Evolutionary conservation across 129 eudicot species (phyloP), one percentile per base, ranked within the genome.

Genomic region (Pulicaria dysenterica): DNA sequence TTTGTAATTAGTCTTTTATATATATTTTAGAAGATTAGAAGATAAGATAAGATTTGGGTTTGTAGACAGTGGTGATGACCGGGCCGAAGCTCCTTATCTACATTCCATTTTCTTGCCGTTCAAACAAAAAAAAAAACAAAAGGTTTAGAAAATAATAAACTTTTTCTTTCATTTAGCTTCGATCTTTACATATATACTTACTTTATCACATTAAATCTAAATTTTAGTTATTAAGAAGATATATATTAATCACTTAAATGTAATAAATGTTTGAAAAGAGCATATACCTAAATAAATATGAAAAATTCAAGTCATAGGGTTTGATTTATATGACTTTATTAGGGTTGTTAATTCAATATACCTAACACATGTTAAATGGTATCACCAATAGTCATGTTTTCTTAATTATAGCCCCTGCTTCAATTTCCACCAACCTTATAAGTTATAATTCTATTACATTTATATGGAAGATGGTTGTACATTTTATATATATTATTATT

Each of bases 321-420:
- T 24, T 56, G 70, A 73, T 73, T 48, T 61, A 67, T 58, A 76
- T 46, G 68, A 67, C 76, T 77, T 77, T 62, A 69, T 77, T 77
- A 70, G 81, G 56, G 81, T 63, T 42, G 68, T 77, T 60, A 71
- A 50, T 57, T 69, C 76, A 70, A 77, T 77, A 77, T 77, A 77
- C 81, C 81, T 77, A 77, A 69, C 81, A 70, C 57, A 70, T 69
- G 56, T 59, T 77, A 70, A 69, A 77, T 77, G 71, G 50, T 68
- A 69, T 54, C 53, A 76, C 69, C 68, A 67, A 67, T 76, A 76
- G 5, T 57, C 67, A 57, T 55, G 65, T 67, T 65, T 48, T 73
- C 53, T 65, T 64, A 39, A 75, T 62, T 44, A 64, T 31, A 74
- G 34, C 58, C 10, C 42, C 42, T 58, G 17, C 57, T 75, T 75